Evolutionary conservation across 2,329 filamentous ascomycete genomes (phyloP).

Genomic region (Botrytis fabae): DNA sequence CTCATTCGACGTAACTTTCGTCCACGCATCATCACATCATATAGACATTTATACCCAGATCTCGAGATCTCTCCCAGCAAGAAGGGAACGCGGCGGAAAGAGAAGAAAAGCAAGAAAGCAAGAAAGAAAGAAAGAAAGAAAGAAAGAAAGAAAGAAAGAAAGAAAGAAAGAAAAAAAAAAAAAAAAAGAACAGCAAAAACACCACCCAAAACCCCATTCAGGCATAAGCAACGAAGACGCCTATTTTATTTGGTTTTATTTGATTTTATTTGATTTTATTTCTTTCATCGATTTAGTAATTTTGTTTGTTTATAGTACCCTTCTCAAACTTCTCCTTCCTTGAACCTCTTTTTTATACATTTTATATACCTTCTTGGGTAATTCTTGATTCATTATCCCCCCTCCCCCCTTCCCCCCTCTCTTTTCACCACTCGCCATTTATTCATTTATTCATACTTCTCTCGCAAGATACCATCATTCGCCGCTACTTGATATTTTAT

Average conservation of each 20-base stretch:
- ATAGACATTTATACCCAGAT: background rate
- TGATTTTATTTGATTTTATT: constrained; percentile 16
- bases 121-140: background rate
- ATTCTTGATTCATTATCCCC: background rate
- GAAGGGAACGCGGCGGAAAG: background rate
- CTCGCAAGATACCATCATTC: background rate
- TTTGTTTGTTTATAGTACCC: background rate
- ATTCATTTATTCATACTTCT: constrained; percentile 4
- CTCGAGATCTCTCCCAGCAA: background rate
- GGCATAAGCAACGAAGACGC: constrained; percentile 30
- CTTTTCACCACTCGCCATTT: background rate
- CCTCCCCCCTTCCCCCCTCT: background rate
- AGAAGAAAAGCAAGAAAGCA: too few relatives aligned
- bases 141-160: background rate
- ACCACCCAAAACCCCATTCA: background rate
- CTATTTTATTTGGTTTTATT: constrained; percentile 24
- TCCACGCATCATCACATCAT: background rate
- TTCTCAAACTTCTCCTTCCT: background rate
- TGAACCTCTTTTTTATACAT: background rate
- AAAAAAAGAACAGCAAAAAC: background rate
- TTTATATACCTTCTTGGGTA: constrained; percentile 13
- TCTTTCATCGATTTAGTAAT: background rate
- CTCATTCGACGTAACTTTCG: background rate
- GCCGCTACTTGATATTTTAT: background rate
- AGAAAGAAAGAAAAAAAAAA: background rate